Conservation (phyloP, 495 filamentous ascomycete species). For the Jackrogersella minutella region DNA sequence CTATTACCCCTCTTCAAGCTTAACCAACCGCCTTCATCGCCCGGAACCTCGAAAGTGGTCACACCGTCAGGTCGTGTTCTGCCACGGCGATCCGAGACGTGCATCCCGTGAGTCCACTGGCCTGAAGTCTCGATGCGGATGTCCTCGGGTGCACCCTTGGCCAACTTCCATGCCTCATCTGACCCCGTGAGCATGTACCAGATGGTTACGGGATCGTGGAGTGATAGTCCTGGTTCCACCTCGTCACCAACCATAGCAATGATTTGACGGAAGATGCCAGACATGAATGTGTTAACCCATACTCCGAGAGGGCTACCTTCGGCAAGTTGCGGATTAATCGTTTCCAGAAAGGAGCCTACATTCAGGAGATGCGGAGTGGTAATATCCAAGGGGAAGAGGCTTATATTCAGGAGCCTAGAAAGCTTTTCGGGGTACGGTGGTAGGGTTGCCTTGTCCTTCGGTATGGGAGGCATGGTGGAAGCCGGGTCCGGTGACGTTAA, state of each 20-base stretch:
- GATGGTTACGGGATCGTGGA: slow-evolving; percentile 90
- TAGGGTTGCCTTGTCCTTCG: slow-evolving; percentile 54
- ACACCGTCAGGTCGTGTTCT: slow-evolving; percentile 67
- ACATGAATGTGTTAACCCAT: slow-evolving; percentile 83
- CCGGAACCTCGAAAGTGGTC: slow-evolving; percentile 55
- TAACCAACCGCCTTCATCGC: slow-evolving; percentile 79
- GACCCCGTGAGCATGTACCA: slow-evolving; percentile 80
- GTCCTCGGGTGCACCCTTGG: slow-evolving; percentile 64
- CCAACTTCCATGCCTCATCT: slow-evolving; percentile 57
- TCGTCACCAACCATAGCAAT: slow-evolving; percentile 65
- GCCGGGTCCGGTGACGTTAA: slow-evolving; percentile 81
- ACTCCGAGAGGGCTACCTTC: slow-evolving; percentile 78
- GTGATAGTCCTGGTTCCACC: slow-evolving; percentile 64
- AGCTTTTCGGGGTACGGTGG: slow-evolving; percentile 73
- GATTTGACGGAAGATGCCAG: slow-evolving; percentile 78
- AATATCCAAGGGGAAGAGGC: slow-evolving; percentile 88
- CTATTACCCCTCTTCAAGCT: slow-evolving; percentile 75
- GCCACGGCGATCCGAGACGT: slow-evolving; percentile 77
- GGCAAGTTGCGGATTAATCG: slow-evolving; percentile 57
- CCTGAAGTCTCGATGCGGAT: slow-evolving; percentile 86
- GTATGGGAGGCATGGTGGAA: slow-evolving; percentile 70
- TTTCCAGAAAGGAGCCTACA: slow-evolving; percentile 64
- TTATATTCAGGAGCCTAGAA: slow-evolving; percentile 72
- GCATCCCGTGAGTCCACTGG: slow-evolving; percentile 95
- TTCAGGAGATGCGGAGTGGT: slow-evolving; percentile 77